Base-by-base conservation (phyloP, 2,329 filamentous ascomycete species). In the Teratosphaeria nubilosa region DNA sequence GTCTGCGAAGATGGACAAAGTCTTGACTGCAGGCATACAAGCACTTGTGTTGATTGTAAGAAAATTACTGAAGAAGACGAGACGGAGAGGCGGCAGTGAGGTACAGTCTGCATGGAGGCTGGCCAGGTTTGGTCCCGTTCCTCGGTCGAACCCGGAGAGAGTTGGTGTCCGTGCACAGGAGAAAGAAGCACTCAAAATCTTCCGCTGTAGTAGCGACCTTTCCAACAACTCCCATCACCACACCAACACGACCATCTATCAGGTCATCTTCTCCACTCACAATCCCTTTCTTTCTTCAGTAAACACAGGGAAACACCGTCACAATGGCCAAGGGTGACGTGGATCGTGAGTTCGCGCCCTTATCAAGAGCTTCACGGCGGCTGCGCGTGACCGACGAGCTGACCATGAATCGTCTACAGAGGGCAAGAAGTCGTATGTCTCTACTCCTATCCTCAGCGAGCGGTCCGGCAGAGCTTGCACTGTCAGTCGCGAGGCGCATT, bases 251-350 rank as follows among this genome's bases (percentile, higher is more conserved):
- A 50, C 53, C 60, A 56, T 60, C 58, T 25, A 25, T 48, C 50
- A 56, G 27, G 22, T 34, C 58, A 60, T 54, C 56, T 48, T 58
- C 62, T 63, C 61, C 61, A 62, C 58, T 63, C 62, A 56, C 53
- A 34, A 52, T 56, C 48, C 53, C 51, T 48, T 52, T 56, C 54
- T 56, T 59, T 56, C 45, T 55, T 58, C 53, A 32, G 3, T 32
- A 48, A 57, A 27, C 5, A 20, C 41, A 48, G 41, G 41, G 41
- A 48, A 64, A 57, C n/a, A 62, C 64, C 64, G 63, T 61, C 63
- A 62, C 53, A 59, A 66, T 66, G 65, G 53, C 63, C 50, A 66
- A 65, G 60, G 64, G 63, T 58, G 62, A 63, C 41, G 65, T 59
- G 37, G 57, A 61, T 48, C 60, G 59, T 58, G 60, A 22, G 53